Evolutionary conservation across 176 grass and related monocot genomes (phyloP), one percentile per base, ranked within the genome.

Genomic region (Alopecurus myosuroides): DNA sequence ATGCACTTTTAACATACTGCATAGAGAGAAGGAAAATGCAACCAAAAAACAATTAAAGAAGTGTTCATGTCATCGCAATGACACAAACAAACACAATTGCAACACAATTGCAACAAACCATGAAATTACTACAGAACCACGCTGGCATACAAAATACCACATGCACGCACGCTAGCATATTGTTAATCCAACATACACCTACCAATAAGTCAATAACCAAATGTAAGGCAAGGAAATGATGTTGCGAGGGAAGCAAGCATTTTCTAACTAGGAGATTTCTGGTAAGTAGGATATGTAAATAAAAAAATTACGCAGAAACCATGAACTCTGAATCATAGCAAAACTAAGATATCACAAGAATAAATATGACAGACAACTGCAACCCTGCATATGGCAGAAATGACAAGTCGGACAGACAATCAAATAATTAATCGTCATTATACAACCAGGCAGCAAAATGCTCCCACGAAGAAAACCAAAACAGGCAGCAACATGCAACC

Each of bases 51-150:
- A 56, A 77, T 14, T 19, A 72, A 26, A 77, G 11, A 57, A 81
- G 51, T 23, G 51, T 44, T 57, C 33, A 64, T 37, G 13, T 39
- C 29, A 75, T 52, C 19, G 10, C 65, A 11, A 41, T 83, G 34
- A 64, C 58, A 82, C 37, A 74, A 18, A 49, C 66, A 53, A 41
- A 51, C 18, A 28, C 22, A 67, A 77, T 20, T 82, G 73, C 18
- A 41, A 51, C 18, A 28, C 22, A 67, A 77, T 20, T 82, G 73
- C 18, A 57, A 19, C 9, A 74, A 69, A 28, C n/a, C 1, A 52
- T 46, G 8, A 42, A 52, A 72, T 79, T 53, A 84, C 26, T 88
- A 72, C 26, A 70, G 36, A 85, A 78, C 42, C 40, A 64, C 37
- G 84, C 58, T 53, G 35, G 29, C 79, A 77, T 57, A 70, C 17